Evolutionary conservation across 2,329 filamentous ascomycete genomes (phyloP).

Genomic region (Trichoderma afroharzianum): DNA sequence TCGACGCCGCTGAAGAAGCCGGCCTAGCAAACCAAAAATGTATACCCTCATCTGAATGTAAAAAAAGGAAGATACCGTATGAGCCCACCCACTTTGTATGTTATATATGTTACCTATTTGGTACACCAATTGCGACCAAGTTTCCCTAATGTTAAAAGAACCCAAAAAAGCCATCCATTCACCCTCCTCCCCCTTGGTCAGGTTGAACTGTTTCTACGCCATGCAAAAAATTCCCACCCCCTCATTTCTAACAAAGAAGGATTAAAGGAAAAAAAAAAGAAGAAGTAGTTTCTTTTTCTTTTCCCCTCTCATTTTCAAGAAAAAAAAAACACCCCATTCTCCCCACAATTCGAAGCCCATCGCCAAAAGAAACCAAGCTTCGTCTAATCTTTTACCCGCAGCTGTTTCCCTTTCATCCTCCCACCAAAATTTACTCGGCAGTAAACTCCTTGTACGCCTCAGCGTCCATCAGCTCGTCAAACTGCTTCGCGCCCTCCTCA

Average conservation of each 20-base stretch:
- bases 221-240: not conserved
- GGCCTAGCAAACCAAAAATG: conserved; percentile 19
- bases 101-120: not conserved
- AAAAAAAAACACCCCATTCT: not conserved
- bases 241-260: not conserved
- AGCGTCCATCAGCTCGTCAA: conserved; percentile 73
- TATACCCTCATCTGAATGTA: conserved; percentile 14
- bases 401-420: too few species aligned
- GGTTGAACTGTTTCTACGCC: conserved; percentile 24
- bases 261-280: not conserved
- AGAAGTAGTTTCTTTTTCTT: not conserved
- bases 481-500: conserved; percentile 61
- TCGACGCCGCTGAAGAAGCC: conserved; percentile 25
- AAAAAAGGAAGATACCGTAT: not conserved
- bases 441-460: conserved; percentile 77
- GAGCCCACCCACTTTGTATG: not conserved
- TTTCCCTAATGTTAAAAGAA: not conserved
- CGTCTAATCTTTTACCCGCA: conserved; percentile 15
- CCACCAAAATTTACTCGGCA: conserved; percentile 6
- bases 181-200: conserved; percentile 17
- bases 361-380: not conserved
- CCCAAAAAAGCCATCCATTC: not conserved
- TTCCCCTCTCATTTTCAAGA: not conserved
- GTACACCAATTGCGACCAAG: conserved; percentile 16
- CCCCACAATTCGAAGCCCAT: not conserved